These are phyloP conservation scores for Solanum hybrid DNA, from an alignment of 305 asterid species.

Conservation along the genomic window DNA sequence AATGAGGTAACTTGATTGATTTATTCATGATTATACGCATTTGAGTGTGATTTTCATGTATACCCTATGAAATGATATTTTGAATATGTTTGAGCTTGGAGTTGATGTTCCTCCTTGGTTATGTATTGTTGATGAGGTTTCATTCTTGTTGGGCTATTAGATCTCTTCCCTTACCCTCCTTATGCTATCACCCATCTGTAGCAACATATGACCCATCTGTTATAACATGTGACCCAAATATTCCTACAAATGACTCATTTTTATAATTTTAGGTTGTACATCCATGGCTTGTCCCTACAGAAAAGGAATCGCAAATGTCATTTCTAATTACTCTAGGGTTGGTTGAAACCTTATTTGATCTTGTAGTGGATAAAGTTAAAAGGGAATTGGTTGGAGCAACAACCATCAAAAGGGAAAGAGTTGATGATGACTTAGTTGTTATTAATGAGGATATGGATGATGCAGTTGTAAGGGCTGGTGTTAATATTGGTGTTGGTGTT, in stretches of 20 bases:
- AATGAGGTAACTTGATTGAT: too few species aligned
- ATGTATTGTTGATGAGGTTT: too few species aligned
- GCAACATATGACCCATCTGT: background rate
- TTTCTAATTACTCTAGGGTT: background rate
- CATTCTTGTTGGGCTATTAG: too few species aligned
- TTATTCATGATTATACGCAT: too few species aligned
- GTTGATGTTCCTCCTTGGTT: too few species aligned
- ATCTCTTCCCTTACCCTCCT: too few species aligned
- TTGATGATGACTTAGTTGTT: background rate
- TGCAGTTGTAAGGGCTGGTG: background rate
- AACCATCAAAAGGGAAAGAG: background rate
- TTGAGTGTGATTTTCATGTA: too few species aligned
- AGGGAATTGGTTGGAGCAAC: background rate
- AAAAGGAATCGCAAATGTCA: background rate
- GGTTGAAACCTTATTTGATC: background rate
- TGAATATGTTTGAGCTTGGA: too few species aligned
- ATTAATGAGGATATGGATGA: background rate
- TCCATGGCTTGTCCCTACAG: background rate
- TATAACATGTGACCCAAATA: background rate
- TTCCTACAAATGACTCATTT: background rate
- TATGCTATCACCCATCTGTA: background rate
- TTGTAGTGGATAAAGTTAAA: background rate
- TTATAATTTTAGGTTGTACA: background rate
- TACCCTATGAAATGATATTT: too few species aligned
- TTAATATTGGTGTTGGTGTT: background rate